Conservation (phyloP, 2,329 filamentous ascomycete species). For the Leptographium lundbergii region DNA sequence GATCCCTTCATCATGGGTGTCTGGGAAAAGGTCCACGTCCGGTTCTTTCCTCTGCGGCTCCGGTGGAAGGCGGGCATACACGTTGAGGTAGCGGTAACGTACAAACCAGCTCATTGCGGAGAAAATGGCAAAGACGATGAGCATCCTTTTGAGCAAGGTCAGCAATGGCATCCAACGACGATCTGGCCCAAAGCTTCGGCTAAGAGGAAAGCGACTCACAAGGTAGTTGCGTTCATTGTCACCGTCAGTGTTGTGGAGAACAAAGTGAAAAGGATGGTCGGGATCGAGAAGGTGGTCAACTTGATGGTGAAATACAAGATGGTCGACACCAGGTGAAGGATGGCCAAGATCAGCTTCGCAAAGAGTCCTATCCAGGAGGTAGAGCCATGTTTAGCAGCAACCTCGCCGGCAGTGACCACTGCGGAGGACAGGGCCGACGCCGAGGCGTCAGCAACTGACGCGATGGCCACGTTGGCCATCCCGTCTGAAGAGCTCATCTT, state of each 20-base stretch:
- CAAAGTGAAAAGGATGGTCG: slow-evolving; percentile 77
- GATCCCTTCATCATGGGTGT: slow-evolving; percentile 75
- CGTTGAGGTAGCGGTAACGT: slow-evolving; percentile 88
- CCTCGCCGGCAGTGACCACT: slow-evolving; percentile 24
- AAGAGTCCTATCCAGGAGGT: slow-evolving; percentile 46
- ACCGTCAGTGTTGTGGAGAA: slow-evolving; percentile 91
- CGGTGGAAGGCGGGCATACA: slow-evolving; percentile 86
- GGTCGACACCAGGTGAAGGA: slow-evolving; percentile 43
- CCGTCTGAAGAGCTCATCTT: slow-evolving; percentile 6
- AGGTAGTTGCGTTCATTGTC: slow-evolving; percentile 95
- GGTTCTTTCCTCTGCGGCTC: slow-evolving; percentile 95
- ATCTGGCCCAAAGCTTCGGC: too few species aligned
- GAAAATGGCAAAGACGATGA: slow-evolving; percentile 64
- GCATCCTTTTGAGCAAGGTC: slow-evolving; percentile 35
- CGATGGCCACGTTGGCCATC: background rate
- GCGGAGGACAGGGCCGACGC: slow-evolving; percentile 23
- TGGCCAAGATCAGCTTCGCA: slow-evolving; percentile 39
- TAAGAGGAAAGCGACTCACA: slow-evolving; percentile 41
- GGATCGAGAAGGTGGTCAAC: slow-evolving; percentile 77
- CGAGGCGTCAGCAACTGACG: slow-evolving; percentile 8
- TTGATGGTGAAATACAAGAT: slow-evolving; percentile 69
- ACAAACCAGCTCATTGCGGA: slow-evolving; percentile 91
- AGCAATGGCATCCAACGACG: background rate
- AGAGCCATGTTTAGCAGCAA: slow-evolving; percentile 25
- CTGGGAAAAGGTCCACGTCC: slow-evolving; percentile 87